These are phyloP conservation scores for Termitomyces sp. DNA, from an alignment of 768 basidiomycete species.

Conservation along the genomic window DNA sequence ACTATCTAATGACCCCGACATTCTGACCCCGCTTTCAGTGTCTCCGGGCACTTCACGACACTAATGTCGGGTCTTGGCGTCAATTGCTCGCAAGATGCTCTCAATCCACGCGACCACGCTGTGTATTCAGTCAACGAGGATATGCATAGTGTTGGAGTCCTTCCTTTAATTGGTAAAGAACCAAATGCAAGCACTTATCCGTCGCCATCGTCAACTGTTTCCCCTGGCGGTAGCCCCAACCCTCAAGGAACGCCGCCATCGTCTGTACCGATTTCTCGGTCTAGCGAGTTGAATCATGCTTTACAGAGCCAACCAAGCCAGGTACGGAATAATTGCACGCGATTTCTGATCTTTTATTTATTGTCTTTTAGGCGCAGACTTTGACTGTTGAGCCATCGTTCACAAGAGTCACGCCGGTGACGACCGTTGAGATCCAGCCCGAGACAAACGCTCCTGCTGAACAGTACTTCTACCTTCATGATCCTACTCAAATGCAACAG, in stretches of 20 bases:
- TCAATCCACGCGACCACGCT: constrained; percentile 6
- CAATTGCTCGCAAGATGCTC: constrained; percentile 18
- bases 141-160: constrained; percentile 5
- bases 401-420: not conserved
- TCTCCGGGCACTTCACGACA: constrained; percentile 32
- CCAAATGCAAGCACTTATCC: constrained; percentile 19
- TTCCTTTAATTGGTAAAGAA: constrained; percentile 4
- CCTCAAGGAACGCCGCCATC: constrained; percentile 11
- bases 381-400: constrained; percentile 1
- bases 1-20: constrained; percentile 8
- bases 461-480: constrained; percentile 12
- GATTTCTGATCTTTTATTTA: not conserved
- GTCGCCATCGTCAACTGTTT: constrained; percentile 39
- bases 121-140: constrained; percentile 24
- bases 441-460: constrained; percentile 5
- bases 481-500: constrained; percentile 8
- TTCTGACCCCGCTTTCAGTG: constrained; percentile 17
- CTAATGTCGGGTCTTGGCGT: constrained; percentile 40
- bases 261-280: constrained; percentile 23
- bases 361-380: not conserved
- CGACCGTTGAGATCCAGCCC: constrained; percentile 1
- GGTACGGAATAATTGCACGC: constrained; percentile 11
- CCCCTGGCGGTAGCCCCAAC: constrained; percentile 30
- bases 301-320: constrained; percentile 22
- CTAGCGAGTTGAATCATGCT: constrained; percentile 31